A percentile compares a stretch with the other conserved stretches of the same genome.
These are phyloP conservation scores for Mycosphaerella sp. DNA, from an alignment of 2,329 filamentous ascomycete species.

Conservation along the genomic window DNA sequence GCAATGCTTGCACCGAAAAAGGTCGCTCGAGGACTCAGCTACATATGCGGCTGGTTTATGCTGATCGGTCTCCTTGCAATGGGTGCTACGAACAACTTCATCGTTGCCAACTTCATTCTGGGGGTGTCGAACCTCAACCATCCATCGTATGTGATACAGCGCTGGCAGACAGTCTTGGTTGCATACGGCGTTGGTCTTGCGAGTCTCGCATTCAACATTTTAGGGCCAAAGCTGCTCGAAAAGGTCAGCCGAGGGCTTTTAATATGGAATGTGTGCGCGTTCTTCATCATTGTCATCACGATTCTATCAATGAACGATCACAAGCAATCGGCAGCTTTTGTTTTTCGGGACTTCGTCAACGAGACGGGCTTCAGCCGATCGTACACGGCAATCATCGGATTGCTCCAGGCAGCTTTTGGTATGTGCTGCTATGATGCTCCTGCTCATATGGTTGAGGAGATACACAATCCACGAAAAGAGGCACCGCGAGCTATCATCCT, in stretches of 20 bases:
- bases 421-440: slow-evolving; percentile 50
- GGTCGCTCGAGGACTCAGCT: slow-evolving; percentile 23
- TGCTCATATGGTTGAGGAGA: slow-evolving; percentile 52
- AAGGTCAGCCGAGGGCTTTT: slow-evolving; percentile 46
- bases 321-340: slow-evolving; percentile 41
- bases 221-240: slow-evolving; percentile 46
- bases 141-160: slow-evolving; percentile 46
- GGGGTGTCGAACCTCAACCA: slow-evolving; percentile 50
- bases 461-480: slow-evolving; percentile 46
- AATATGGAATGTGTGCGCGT: slow-evolving; percentile 49
- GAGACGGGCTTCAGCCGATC: slow-evolving; percentile 46
- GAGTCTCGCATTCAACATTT: slow-evolving; percentile 45
- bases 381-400: slow-evolving; percentile 49
- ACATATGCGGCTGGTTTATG: slow-evolving; percentile 35
- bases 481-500: slow-evolving; percentile 46
- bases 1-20: slow-evolving; percentile 49
- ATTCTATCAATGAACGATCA: slow-evolving; percentile 50
- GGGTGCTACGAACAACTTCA: slow-evolving; percentile 33
- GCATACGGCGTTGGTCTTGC: slow-evolving; percentile 45
- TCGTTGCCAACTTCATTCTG: slow-evolving; percentile 51
- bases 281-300: slow-evolving; percentile 47
- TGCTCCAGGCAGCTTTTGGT: slow-evolving; percentile 50
- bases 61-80: slow-evolving; percentile 28
- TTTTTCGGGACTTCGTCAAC: slow-evolving; percentile 51
- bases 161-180: slow-evolving; percentile 52